These are phyloP conservation scores for Davidsoniella virescens DNA, from an alignment of 2,329 filamentous ascomycete species.

Conservation along the genomic window DNA sequence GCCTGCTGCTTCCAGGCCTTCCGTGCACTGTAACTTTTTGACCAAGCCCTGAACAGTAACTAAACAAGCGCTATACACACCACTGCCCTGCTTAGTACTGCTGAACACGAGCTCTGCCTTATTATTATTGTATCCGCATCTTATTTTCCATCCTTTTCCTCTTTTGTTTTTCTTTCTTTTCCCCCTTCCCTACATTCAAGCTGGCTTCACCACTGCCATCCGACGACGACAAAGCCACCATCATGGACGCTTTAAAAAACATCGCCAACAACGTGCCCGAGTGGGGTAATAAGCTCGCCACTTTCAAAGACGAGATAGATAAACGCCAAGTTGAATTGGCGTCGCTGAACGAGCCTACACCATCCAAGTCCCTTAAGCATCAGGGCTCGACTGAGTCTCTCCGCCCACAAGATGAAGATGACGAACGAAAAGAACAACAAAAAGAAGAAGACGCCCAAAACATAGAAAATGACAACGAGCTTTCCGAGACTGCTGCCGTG, in stretches of 20 bases:
- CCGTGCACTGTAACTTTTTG: too few relatives aligned
- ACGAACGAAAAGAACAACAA: slow-evolving; percentile 5
- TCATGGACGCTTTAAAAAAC: slow-evolving; percentile 40
- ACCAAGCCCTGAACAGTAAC: too few relatives aligned
- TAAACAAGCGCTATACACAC: too few relatives aligned
- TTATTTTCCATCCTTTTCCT: not conserved
- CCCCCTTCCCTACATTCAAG: not conserved
- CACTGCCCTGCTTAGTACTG: too few relatives aligned
- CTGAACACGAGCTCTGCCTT: too few relatives aligned
- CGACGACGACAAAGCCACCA: slow-evolving; percentile 14
- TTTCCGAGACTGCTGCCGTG: not conserved
- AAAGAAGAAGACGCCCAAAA: slow-evolving; percentile 14
- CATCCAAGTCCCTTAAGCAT: slow-evolving; percentile 29
- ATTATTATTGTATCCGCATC: too few relatives aligned
- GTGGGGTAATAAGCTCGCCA: slow-evolving; percentile 42
- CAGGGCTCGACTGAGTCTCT: slow-evolving; percentile 38
- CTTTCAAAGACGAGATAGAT: slow-evolving; percentile 44
- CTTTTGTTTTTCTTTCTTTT: not conserved
- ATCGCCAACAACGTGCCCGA: slow-evolving; percentile 40
- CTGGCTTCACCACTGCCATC: not conserved
- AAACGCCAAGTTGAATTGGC: slow-evolving; percentile 45
- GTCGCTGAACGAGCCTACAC: slow-evolving; percentile 21
- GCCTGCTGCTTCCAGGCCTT: not conserved
- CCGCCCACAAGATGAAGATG: slow-evolving; percentile 30
- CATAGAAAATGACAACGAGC: too few relatives aligned